Percentiles rank a stretch among this genome's conserved stretches.
These are phyloP conservation scores for Babesia bigemina DNA, from an alignment of 169 alveolate genomes.

Conservation along the genomic window DNA sequence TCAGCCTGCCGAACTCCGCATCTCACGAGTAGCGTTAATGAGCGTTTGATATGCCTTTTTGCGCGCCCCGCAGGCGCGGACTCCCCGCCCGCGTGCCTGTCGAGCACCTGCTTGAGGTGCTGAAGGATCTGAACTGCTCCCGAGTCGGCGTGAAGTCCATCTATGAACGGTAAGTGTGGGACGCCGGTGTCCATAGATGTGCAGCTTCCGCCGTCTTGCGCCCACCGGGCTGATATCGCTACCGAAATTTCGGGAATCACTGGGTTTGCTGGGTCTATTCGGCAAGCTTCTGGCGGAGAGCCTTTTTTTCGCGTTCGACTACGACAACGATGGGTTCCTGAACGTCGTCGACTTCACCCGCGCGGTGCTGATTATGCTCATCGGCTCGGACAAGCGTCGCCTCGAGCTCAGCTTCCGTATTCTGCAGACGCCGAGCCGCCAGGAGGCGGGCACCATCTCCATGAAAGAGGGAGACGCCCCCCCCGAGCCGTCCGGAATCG, in stretches of 20 bases:
- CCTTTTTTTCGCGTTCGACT: slow-evolving; percentile 81
- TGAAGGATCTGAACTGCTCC: slow-evolving; percentile 14
- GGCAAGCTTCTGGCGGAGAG: slow-evolving; percentile 58
- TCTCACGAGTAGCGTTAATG: slow-evolving; percentile 7
- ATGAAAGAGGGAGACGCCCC: background rate
- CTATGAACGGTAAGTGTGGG: slow-evolving; percentile 2
- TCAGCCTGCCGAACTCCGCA: no score
- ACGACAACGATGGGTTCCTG: slow-evolving; percentile 72
- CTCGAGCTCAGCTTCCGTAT: slow-evolving; percentile 76
- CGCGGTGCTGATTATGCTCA: slow-evolving; percentile 78
- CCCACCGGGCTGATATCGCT: slow-evolving; percentile 54
- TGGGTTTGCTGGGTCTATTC: slow-evolving; percentile 63
- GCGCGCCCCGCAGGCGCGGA: slow-evolving; percentile 33
- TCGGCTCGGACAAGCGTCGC: slow-evolving; percentile 74
- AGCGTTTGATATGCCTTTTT: slow-evolving; percentile 29
- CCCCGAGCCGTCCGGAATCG: slow-evolving; percentile 7
- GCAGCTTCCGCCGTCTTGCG: slow-evolving; percentile 60
- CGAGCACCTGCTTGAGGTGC: slow-evolving; percentile 8
- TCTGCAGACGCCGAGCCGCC: slow-evolving; percentile 32
- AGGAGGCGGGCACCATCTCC: background rate
- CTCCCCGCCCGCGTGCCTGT: slow-evolving; percentile 33
- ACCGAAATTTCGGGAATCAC: slow-evolving; percentile 42
- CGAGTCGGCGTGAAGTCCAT: slow-evolving; percentile 1
- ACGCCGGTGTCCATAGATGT: background rate
- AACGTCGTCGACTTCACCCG: slow-evolving; percentile 79